These are phyloP conservation scores for Colletotrichum sp. DNA, from an alignment of 2,329 filamentous ascomycete genomes.

Conservation along the genomic window DNA sequence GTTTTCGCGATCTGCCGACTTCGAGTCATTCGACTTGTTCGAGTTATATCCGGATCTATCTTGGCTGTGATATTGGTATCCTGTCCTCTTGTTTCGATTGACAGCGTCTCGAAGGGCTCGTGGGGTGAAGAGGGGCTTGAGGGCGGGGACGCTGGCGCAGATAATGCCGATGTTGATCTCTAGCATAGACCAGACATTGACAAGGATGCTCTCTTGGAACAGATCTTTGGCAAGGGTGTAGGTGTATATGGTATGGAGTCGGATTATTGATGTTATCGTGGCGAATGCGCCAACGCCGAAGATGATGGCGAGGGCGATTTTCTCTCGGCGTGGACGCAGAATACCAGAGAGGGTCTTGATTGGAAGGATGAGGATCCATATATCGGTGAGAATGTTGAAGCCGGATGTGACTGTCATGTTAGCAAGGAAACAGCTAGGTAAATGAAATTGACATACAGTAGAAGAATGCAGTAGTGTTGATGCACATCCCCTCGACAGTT, in stretches of 20 bases:
- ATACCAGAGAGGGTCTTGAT: slow-evolving; percentile 48
- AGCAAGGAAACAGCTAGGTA: background rate
- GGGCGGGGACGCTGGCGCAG: slow-evolving; percentile 53
- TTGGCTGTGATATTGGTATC: background rate
- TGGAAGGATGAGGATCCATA: slow-evolving; percentile 50
- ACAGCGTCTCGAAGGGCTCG: background rate
- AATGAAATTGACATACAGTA: slow-evolving; percentile 34
- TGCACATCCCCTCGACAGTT: slow-evolving; percentile 38
- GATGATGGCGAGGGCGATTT: slow-evolving; percentile 52
- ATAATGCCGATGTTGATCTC: slow-evolving; percentile 56
- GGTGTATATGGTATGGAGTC: slow-evolving; percentile 42
- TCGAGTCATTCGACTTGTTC: background rate
- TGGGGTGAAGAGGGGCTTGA: slow-evolving; percentile 52
- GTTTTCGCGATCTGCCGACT: background rate
- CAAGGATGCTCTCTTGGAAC: slow-evolving; percentile 36
- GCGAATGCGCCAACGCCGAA: slow-evolving; percentile 45
- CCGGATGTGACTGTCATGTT: slow-evolving; percentile 38
- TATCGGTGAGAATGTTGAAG: slow-evolving; percentile 52
- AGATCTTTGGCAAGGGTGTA: slow-evolving; percentile 41
- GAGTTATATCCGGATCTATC: background rate
- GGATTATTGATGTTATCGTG: slow-evolving; percentile 40
- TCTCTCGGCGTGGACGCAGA: slow-evolving; percentile 52
- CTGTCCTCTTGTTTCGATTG: background rate
- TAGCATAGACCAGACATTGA: slow-evolving; percentile 51
- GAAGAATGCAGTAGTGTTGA: slow-evolving; percentile 45